These are phyloP conservation scores for Stephania yunnanensis DNA, from an alignment of 164 flowering plant genomes.

Conservation along the genomic window DNA sequence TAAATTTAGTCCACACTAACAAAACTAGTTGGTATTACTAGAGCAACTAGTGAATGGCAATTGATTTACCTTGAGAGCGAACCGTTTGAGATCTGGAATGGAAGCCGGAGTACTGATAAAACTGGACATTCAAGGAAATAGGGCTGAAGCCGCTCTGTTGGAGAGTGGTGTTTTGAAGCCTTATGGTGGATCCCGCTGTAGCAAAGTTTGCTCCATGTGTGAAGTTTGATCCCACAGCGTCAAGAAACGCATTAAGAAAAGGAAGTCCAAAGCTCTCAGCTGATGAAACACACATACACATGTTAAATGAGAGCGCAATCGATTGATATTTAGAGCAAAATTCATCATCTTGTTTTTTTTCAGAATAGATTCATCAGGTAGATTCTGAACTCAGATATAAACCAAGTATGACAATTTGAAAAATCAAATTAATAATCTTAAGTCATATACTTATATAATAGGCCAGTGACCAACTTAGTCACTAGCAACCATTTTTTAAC, in stretches of 20 bases:
- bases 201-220: conserved; percentile 61
- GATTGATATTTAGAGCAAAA: background rate
- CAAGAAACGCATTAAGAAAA: conserved; percentile 44
- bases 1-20: too few species aligned
- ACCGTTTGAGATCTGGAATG: conserved; percentile 26
- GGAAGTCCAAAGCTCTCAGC: conserved; percentile 48
- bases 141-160: conserved; percentile 54
- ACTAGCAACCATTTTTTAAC: too few species aligned
- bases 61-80: conserved; percentile 24
- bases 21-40: too few species aligned
- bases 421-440: too few species aligned
- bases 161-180: conserved; percentile 42
- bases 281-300: conserved; percentile 7
- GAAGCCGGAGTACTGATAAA: conserved; percentile 35
- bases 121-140: conserved; percentile 49
- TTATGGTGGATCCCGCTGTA: conserved; percentile 34
- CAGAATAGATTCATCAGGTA: too few species aligned
- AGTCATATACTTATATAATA: too few species aligned
- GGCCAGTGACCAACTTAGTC: too few species aligned
- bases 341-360: too few species aligned
- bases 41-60: too few species aligned
- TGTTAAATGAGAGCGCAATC: too few species aligned
- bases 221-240: conserved; percentile 56
- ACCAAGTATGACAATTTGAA: too few species aligned
- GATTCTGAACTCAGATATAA: too few species aligned